Conservation (phyloP, 768 basidiomycete genomes). For the Dacryopinax spathularia region DNA sequence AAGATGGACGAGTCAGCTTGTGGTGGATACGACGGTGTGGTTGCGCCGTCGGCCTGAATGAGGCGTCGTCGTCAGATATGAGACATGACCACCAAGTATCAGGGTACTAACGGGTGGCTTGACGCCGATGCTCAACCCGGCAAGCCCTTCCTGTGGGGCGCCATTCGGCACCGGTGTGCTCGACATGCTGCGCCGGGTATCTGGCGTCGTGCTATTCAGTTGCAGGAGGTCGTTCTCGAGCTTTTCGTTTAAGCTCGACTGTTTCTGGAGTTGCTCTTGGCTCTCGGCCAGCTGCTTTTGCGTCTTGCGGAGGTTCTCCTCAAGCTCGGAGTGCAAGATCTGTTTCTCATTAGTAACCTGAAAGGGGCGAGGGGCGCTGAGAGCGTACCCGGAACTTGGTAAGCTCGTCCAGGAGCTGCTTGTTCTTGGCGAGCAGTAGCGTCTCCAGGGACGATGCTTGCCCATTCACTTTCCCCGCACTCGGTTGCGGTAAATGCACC, state of each 20-base stretch:
- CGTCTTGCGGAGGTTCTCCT: slow-evolving; percentile 45
- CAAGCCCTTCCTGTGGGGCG: slow-evolving; percentile 41
- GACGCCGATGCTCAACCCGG: slow-evolving; percentile 57
- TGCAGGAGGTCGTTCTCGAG: slow-evolving; percentile 82
- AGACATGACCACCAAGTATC: background rate
- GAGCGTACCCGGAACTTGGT: slow-evolving; percentile 70
- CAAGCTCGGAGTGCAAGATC: slow-evolving; percentile 75
- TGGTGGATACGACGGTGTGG: slow-evolving; percentile 20
- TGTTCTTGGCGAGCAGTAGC: slow-evolving; percentile 86
- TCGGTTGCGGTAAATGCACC: slow-evolving; percentile 71
- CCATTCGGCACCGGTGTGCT: slow-evolving; percentile 17
- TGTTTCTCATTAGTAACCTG: slow-evolving; percentile 19
- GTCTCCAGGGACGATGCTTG: slow-evolving; percentile 77
- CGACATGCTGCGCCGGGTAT: slow-evolving; percentile 17
- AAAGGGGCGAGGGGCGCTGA: slow-evolving; percentile 2
- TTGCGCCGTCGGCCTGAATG: background rate
- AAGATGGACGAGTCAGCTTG: slow-evolving; percentile 84
- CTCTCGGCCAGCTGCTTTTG: slow-evolving; percentile 45
- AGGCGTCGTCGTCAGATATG: background rate
- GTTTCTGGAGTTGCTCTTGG: slow-evolving; percentile 57
- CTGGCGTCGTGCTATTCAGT: slow-evolving; percentile 45
- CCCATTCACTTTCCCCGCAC: slow-evolving; percentile 66
- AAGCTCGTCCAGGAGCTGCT: slow-evolving; percentile 78
- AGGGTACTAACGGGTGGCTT: slow-evolving; percentile 31
- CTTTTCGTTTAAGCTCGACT: slow-evolving; percentile 69